Conservation (phyloP, 2,329 filamentous ascomycete species). For the Hypoxylon sp. region DNA sequence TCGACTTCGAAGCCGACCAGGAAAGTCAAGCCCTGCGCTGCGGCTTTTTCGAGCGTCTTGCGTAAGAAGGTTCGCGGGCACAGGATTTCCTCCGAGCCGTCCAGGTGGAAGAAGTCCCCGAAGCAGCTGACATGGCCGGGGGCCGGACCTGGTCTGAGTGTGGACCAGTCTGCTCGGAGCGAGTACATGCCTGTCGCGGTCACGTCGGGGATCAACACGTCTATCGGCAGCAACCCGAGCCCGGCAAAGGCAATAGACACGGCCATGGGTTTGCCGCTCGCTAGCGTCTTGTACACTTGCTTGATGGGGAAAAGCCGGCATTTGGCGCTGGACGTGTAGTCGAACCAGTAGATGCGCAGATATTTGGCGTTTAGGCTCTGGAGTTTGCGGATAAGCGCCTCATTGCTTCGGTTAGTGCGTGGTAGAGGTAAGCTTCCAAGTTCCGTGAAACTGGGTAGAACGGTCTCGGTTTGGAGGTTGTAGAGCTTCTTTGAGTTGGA, state of each 20-base stretch:
- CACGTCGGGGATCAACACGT: conserved; percentile 68
- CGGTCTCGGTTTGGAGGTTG: conserved; percentile 67
- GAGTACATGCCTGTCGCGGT: conserved; percentile 75
- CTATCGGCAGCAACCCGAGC: conserved; percentile 78
- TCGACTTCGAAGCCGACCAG: conserved; percentile 87
- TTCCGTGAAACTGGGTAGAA: conserved; percentile 49
- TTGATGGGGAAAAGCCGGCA: conserved; percentile 77
- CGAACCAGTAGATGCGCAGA: conserved; percentile 82
- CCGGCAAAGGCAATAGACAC: conserved; percentile 76
- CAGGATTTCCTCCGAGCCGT: conserved; percentile 64
- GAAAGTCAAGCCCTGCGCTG: conserved; percentile 69
- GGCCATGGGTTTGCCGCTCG: conserved; percentile 60
- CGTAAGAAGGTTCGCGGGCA: conserved; percentile 79
- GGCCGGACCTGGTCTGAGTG: conserved; percentile 71
- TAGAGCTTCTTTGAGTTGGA: conserved; percentile 84
- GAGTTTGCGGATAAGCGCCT: conserved; percentile 51
- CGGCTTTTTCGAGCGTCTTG: conserved; percentile 66
- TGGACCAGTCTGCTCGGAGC: conserved; percentile 75
- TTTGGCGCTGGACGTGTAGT: conserved; percentile 80
- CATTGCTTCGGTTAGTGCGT: conserved; percentile 48
- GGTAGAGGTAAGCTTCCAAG: conserved; percentile 46
- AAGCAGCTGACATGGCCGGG: conserved; percentile 76
- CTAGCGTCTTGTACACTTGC: conserved; percentile 65
- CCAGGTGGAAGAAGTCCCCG: conserved; percentile 73
- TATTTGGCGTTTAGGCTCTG: conserved; percentile 68